phyloP scores from a whole-genome alignment of 2,329 filamentous ascomycete genomes.

The Lasiodiplodia hormozganensis region DNA sequence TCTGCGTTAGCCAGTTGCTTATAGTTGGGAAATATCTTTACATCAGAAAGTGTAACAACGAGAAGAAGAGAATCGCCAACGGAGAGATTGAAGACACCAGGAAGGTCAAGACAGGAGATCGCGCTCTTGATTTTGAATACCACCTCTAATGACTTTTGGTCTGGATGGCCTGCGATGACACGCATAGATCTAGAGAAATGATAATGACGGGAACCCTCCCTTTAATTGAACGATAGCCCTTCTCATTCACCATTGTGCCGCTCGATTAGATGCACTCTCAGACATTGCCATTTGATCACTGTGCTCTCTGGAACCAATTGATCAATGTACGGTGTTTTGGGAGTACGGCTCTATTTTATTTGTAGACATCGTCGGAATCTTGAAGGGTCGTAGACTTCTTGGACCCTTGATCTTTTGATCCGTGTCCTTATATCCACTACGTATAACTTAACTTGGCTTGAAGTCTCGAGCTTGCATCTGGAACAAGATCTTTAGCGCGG shows the following conservation, averaged over 20 bases:
- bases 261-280: background rate
- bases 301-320: background rate
- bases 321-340: background rate
- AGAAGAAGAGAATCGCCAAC: constrained; percentile 48
- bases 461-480: no score
- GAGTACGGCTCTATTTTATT: no score
- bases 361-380: no score
- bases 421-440: no score
- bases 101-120: constrained; percentile 55
- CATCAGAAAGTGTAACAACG: constrained; percentile 49
- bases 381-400: no score
- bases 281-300: background rate
- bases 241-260: background rate
- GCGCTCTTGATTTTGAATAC: constrained; percentile 58
- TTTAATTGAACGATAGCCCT: background rate
- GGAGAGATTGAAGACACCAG: constrained; percentile 55
- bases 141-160: constrained; percentile 37
- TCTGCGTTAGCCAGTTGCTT: constrained; percentile 46
- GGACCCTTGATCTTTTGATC: no score
- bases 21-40: constrained; percentile 53
- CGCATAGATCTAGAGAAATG: background rate
- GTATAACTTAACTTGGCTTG: no score
- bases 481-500: no score
- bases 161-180: background rate
- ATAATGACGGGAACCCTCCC: background rate